Conservation (phyloP, 2,329 filamentous ascomycete species). For the Phaeoacremonium minimum region DNA sequence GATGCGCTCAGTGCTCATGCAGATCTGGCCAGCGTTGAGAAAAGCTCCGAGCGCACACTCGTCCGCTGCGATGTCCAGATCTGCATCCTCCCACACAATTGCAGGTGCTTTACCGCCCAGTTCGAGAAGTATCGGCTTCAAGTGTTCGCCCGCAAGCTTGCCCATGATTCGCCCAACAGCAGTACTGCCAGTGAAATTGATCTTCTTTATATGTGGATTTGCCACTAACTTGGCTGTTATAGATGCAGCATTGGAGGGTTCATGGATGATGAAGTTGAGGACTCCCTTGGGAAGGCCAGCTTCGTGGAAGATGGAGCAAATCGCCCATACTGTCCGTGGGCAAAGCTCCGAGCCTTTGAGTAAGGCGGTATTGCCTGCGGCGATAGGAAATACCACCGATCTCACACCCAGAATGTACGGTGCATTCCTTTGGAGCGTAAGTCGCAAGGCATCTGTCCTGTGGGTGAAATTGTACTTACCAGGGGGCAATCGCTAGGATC, state of each 20-base stretch:
- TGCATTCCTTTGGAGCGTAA: constrained; percentile 43
- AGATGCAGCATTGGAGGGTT: constrained; percentile 60
- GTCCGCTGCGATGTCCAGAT: constrained; percentile 66
- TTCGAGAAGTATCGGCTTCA: constrained; percentile 79
- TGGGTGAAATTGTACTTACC: too few species aligned
- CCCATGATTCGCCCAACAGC: constrained; percentile 70
- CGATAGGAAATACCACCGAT: constrained; percentile 60
- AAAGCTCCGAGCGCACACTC: constrained; percentile 69
- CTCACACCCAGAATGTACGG: constrained; percentile 50
- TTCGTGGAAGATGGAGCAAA: constrained; percentile 62
- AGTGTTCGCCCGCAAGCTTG: constrained; percentile 61
- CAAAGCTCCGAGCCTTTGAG: constrained; percentile 68
- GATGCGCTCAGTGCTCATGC: constrained; percentile 80
- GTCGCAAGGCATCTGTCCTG: constrained; percentile 1
- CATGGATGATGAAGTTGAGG: constrained; percentile 66
- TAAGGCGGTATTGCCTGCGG: constrained; percentile 72
- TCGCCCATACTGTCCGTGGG: constrained; percentile 58
- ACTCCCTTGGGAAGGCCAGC: constrained; percentile 74
- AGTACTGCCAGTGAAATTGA: constrained; percentile 84
- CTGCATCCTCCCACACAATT: constrained; percentile 76
- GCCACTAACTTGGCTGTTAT: constrained; percentile 67
- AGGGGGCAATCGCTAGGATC: constrained; percentile 74
- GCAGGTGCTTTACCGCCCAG: constrained; percentile 78
- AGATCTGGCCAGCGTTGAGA: constrained; percentile 73
- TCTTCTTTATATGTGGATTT: constrained; percentile 65